Evolutionary conservation across 345 rosid species (phyloP), one percentile per base, ranked within the genome.

Genomic region (Carallia pectinifolia): DNA sequence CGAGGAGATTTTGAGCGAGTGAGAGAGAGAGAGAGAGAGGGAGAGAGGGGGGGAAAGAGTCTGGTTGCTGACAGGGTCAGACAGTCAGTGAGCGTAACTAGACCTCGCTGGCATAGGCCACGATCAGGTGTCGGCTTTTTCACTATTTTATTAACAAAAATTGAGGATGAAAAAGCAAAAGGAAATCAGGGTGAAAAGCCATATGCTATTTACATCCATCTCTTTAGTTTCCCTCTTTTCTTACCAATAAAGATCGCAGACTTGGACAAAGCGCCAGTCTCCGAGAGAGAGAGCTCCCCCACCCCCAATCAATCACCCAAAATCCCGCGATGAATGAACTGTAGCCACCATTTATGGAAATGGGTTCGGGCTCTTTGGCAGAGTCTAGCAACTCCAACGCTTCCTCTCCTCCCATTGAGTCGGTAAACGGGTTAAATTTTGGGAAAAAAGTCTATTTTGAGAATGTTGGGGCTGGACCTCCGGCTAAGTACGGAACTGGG

Each of bases 371-470:
- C 82, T 85, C 81, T 40, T 60, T 84, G 67, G 74, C 81, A 61
- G 84, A 87, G 62, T 84, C 88, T 0, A 86, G 81, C 67, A 81
- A 79, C 47, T 70, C 74, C 58, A 54, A 54, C 17, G 13, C 73
- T 9, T 58, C 78, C 27, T 77, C 87, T 80, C 82, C 74, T 54
- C 85, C 70, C 54, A 23, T 79, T 18, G 85, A 83, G 65, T 81
- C 90, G 19, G 83, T 88, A 18, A 79, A 86, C 50, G 91, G 94
- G 62, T 83, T 94, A 73, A 89, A 85, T 74, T 90, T 93, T 75
- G 90, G 92, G 9, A 77, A 77, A 38, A 92, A 83, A 77, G 85
- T 89, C 78, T 94, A 94, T 81, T 94, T 94, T 66, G 92, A 91
- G 82, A 89, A 87, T 72, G 67, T 50, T 40, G 77, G 75, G 55